Evolutionary conservation across 1,139 yeast genomes (phyloP).

Genomic region (Saccharomyces hybrid): DNA sequence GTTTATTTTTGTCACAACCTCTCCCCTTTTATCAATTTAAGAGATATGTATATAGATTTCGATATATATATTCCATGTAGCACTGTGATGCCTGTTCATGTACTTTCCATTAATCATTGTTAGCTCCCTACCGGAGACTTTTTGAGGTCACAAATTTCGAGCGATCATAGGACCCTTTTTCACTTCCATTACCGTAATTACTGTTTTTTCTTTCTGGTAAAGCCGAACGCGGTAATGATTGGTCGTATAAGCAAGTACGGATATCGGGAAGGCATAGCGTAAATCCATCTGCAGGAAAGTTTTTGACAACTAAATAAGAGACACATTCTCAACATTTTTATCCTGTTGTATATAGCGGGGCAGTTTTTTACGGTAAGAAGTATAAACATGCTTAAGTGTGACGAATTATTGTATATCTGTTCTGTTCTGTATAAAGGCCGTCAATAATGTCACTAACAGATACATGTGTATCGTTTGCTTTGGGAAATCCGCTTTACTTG

Average conservation of each 20-base stretch:
- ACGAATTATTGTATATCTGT: not conserved
- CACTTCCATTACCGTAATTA: not conserved
- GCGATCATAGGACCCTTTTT: not conserved
- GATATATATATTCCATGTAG: not conserved
- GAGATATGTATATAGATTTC: not conserved
- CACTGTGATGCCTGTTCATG: not conserved
- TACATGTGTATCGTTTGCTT: not conserved
- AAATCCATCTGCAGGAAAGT: not conserved
- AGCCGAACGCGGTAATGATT: not conserved
- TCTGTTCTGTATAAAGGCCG: not conserved
- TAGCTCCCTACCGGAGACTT: not conserved
- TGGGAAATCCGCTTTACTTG: not conserved
- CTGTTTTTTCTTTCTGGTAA: not conserved
- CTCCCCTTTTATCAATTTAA: not conserved
- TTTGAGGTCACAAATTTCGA: not conserved
- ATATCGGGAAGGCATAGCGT: not conserved
- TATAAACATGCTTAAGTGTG: not conserved
- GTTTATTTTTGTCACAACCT: not conserved
- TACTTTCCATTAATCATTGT: not conserved
- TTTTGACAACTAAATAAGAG: not conserved
- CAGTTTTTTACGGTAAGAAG: not conserved
- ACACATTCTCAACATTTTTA: too few relatives aligned
- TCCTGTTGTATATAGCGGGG: not conserved
- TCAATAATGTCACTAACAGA: not conserved
- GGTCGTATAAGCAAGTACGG: not conserved